Base-by-base conservation (phyloP, 139 green algal species). In the Chlorella sorokiniana region DNA sequence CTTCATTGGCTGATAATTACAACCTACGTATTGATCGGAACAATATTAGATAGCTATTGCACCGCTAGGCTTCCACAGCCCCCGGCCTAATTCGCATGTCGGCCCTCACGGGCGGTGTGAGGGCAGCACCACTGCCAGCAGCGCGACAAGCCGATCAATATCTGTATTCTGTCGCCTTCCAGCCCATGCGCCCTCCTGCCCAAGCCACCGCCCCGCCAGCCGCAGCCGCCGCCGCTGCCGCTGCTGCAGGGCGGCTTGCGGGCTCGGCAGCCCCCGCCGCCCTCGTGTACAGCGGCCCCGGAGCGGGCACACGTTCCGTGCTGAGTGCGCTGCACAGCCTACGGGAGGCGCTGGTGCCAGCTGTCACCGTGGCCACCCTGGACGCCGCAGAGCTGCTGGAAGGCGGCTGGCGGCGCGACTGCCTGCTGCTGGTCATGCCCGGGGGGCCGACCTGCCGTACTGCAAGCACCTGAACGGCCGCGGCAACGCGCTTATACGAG, bases 401-500 rank as follows among this genome's bases (percentile, higher is more conserved):
- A n/a, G 89, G 89, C 1, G 41, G 7, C 38, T 95, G 92, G 92
- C 48, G 31, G 31, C 31, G 59, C 8, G 11, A 52, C 20, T 87
- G 79, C 56, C 52, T 83, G 33, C 62, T 92, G 69, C 73, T 96
- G 20, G 88, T 94, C 6, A 89, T 96, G 90, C 91, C 92, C 0
- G 92, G 91, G 92, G 92, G 16, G 92, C 92, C 14, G 92, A 96
- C 84, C 82, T 95, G 77, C 92, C 92, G 0, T 96, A 95, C 84
- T 93, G 89, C 85, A 84, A 83, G n/a, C 68, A 84, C 52, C 81
- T 96, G 18, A 94, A 95, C 18, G 92, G 91, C 20, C 41, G 18
- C 4, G 92, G 92, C 64, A 95, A 94, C 87, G 16, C 42, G 2
- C 69, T 93, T 2, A 91, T 96, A 25, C 29, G 76, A 81, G 84